These are phyloP conservation scores for Coprinopsis sp. DNA, from an alignment of 768 basidiomycete species.

Conservation along the genomic window DNA sequence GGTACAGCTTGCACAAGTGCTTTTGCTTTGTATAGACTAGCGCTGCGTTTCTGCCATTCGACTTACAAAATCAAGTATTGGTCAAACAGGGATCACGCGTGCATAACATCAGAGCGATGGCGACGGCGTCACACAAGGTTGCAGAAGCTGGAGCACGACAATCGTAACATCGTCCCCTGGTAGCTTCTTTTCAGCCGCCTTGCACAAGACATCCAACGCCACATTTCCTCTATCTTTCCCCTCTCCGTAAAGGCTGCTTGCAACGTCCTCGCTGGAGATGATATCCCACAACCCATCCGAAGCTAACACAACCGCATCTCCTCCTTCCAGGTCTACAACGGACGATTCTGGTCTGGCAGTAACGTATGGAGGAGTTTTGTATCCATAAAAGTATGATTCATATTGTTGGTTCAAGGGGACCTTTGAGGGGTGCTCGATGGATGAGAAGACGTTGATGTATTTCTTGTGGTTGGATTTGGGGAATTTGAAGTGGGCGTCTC, in stretches of 20 bases:
- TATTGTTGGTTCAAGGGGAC: slow-evolving; percentile 33
- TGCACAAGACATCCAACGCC: slow-evolving; percentile 24
- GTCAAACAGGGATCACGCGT: neutral
- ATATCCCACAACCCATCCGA: slow-evolving; percentile 57
- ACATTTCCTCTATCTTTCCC: slow-evolving; percentile 20
- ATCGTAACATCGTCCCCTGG: slow-evolving; percentile 27
- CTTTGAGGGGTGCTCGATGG: slow-evolving; percentile 27
- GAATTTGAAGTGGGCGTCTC: slow-evolving; percentile 36
- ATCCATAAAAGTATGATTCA: slow-evolving; percentile 32
- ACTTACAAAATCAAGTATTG: no score
- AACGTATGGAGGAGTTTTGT: slow-evolving; percentile 58
- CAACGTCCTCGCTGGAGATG: slow-evolving; percentile 43
- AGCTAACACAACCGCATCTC: slow-evolving; percentile 45
- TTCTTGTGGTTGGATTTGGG: slow-evolving; percentile 27
- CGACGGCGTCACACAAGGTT: no score
- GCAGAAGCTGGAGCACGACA: slow-evolving; percentile 12
- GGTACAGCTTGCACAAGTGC: no score
- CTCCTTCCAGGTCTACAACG: slow-evolving; percentile 27
- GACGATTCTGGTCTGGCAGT: slow-evolving; percentile 49
- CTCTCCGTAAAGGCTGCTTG: slow-evolving; percentile 32
- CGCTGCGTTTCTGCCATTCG: no score
- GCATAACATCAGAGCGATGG: no score
- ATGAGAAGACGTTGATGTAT: slow-evolving; percentile 31
- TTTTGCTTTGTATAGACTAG: no score
- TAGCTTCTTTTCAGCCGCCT: slow-evolving; percentile 13